Evolutionary conservation across 495 filamentous ascomycete genomes (phyloP).

Genomic region (Lophiotrema nucula): DNA sequence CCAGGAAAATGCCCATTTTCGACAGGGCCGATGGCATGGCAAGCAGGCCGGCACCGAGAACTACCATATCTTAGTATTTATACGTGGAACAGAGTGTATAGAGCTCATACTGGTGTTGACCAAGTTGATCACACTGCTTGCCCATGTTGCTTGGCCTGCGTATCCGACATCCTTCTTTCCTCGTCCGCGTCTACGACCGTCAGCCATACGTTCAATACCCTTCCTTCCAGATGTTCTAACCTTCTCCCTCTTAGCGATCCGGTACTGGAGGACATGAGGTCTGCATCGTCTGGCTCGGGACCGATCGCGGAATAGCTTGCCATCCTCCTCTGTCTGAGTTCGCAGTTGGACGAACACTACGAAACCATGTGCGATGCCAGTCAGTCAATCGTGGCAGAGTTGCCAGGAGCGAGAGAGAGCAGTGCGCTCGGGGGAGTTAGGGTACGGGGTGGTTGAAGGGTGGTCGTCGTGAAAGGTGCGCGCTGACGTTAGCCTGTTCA

Average conservation of each 20-base stretch:
- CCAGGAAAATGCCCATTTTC: constrained; percentile 84
- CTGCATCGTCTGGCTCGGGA: constrained; percentile 36
- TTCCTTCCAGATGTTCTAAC: constrained; percentile 13
- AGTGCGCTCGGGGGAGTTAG: neutral
- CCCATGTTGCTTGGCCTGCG: constrained; percentile 77
- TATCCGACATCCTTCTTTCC: constrained; percentile 53
- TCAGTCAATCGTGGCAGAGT: no score
- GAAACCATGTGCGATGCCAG: no score
- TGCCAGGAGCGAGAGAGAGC: neutral
- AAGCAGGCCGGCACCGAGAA: constrained; percentile 89
- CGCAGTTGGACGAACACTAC: no score
- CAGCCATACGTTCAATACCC: neutral
- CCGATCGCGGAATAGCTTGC: constrained; percentile 44
- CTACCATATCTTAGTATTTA: constrained; percentile 45
- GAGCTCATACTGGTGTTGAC: constrained; percentile 79
- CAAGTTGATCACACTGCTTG: constrained; percentile 89
- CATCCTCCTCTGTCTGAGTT: constrained; percentile 32
- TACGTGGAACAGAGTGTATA: neutral
- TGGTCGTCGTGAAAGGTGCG: constrained; percentile 36
- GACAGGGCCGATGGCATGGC: constrained; percentile 93
- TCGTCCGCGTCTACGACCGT: constrained; percentile 47
- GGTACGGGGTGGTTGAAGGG: neutral
- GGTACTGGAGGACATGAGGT: constrained; percentile 42
- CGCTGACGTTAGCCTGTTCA: no score
- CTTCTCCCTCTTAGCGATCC: constrained; percentile 41